A percentile compares a stretch with the other conserved stretches of the same genome.
phyloP scores from a whole-genome alignment of 2,329 filamentous ascomycete genomes.

The Cytospora piceae region DNA sequence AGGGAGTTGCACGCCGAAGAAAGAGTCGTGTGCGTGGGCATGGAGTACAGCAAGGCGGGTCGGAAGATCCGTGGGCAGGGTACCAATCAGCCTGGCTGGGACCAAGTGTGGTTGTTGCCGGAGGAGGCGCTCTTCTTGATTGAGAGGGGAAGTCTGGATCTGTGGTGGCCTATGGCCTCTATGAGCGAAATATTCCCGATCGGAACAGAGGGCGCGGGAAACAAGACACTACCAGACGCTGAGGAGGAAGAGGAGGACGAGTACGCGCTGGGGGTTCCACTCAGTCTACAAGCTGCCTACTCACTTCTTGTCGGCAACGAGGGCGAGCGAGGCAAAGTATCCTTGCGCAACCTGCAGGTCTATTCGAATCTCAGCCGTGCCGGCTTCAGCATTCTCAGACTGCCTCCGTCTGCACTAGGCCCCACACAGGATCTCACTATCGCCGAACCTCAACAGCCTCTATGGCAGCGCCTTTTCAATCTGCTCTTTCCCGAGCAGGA shows the following conservation, averaged over 20 bases:
- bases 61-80: conserved; percentile 59
- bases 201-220: conserved; percentile 32
- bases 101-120: conserved; percentile 80
- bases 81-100: conserved; percentile 58
- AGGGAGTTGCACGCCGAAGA: conserved; percentile 44
- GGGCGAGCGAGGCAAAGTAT: conserved; percentile 60
- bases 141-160: conserved; percentile 83
- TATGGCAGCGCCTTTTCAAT: conserved; percentile 60
- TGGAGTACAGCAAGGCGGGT: conserved; percentile 75
- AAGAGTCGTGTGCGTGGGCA: conserved; percentile 69
- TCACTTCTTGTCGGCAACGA: conserved; percentile 78
- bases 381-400: conserved; percentile 81
- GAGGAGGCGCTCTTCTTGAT: conserved; percentile 91
- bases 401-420: conserved; percentile 44
- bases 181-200: conserved; percentile 54
- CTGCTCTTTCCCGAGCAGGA: conserved; percentile 43
- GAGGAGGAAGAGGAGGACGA: conserved; percentile 47
- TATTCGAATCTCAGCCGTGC: conserved; percentile 81
- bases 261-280: conserved; percentile 70
- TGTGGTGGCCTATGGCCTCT: conserved; percentile 75
- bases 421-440: conserved; percentile 23
- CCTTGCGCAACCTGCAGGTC: conserved; percentile 82
- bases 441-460: conserved; percentile 30
- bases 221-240: conserved; percentile 34
- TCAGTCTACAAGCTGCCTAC: conserved; percentile 91